phyloP scores from a whole-genome alignment of 495 filamentous ascomycete genomes.

The Aspergillus sparsus region DNA sequence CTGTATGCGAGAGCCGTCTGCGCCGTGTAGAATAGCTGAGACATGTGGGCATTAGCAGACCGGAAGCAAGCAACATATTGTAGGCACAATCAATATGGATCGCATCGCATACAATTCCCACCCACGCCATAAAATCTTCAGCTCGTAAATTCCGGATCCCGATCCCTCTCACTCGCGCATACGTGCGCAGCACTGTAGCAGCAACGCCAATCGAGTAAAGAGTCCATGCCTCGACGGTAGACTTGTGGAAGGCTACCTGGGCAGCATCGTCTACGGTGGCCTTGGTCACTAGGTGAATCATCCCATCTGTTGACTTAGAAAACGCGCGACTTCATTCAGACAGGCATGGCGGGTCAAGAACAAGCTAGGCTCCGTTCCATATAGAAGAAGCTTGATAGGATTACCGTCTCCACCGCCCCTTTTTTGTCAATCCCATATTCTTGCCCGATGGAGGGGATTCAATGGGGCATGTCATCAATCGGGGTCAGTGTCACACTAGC shows the following conservation, averaged over 20 bases:
- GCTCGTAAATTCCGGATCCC: constrained; percentile 43
- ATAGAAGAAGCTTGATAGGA: too few relatives aligned
- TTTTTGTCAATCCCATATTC: too few relatives aligned
- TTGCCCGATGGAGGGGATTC: too few relatives aligned
- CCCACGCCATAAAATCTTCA: constrained; percentile 57
- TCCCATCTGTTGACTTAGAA: too few relatives aligned
- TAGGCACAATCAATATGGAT: background rate
- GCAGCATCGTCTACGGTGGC: background rate
- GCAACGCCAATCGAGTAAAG: constrained; percentile 47
- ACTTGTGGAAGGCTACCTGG: background rate
- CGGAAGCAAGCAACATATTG: background rate
- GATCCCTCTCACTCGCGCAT: constrained; percentile 43
- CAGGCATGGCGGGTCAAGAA: too few relatives aligned
- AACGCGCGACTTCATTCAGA: too few relatives aligned
- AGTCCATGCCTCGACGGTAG: constrained; percentile 47
- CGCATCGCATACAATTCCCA: constrained; percentile 45
- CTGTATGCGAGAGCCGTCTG: constrained; percentile 39
- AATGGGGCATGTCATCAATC: too few relatives aligned
- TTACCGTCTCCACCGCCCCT: too few relatives aligned
- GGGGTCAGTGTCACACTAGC: too few relatives aligned
- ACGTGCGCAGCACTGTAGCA: constrained; percentile 45
- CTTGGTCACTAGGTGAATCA: background rate
- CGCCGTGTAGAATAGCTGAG: constrained; percentile 38
- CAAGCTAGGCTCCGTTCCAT: too few relatives aligned
- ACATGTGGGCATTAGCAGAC: constrained; percentile 12